Evolutionary conservation across 192 early-diverging fungal genomes (phyloP), one percentile per base, ranked within the genome.

Genomic region (Coemansia asiatica): DNA sequence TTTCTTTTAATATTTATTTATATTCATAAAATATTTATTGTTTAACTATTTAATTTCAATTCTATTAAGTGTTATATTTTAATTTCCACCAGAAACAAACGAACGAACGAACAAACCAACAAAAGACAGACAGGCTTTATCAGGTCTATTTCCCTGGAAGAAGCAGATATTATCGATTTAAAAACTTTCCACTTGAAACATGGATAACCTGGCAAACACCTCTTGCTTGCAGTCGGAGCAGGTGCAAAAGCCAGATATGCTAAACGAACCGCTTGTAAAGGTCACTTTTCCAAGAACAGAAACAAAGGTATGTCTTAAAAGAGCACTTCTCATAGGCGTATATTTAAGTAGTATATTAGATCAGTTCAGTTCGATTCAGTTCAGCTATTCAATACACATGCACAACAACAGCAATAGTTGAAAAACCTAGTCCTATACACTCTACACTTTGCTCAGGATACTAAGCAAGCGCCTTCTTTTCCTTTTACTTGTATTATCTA

Each of bases 221-320:
- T 16, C 22, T 3, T 22, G 26, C 21, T 53, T 22, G 50, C 22
- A 53, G 50, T 1, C 26, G 19, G 55, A 26, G 6, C 55, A 27
- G 55, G 55, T 29, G 28, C 6, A 13, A 44, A 44, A 44, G 40
- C 12, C 40, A 9, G 40, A 44, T 2, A 44, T 12, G 8, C 40
- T 16, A 13, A 5, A 12, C 40, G 40, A 44, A 13, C 40, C 50
- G 27, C 28, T 19, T 29, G 16, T 28, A 56, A 18, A 56, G 28
- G n/a, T 47, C 26, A 16, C 62, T 16, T 75, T 75, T 38, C 72
- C 72, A 35, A 56, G 63, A 54, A 64, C 68, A 21, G 31, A 62
- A 18, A 61, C 68, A 33, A 68, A 65, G 72, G 72, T 68, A 74
- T 55, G 64, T 25, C 18, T 48, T 23, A 23, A 51, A 51, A 21